phyloP scores from a whole-genome alignment of 805 yeast genomes.

The Sugiyamaella chiloensis region DNA sequence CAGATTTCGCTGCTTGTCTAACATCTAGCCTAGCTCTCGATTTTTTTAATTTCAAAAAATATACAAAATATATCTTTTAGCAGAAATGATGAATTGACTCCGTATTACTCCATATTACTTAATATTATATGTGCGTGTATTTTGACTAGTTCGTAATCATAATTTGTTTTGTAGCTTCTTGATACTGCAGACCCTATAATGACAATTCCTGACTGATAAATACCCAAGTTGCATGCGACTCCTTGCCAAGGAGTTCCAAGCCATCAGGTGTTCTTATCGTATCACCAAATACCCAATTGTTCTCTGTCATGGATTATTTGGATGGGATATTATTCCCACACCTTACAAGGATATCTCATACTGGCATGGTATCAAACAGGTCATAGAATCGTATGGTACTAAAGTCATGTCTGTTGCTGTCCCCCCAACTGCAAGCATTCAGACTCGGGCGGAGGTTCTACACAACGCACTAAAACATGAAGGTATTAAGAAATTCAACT shows the following conservation, averaged over 20 bases:
- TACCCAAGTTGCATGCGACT: neutral
- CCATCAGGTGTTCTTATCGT: constrained; percentile 41
- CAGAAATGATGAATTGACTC: too few relatives aligned
- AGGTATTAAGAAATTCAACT: constrained; percentile 48
- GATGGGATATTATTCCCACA: constrained; percentile 59
- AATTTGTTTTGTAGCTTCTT: too few relatives aligned
- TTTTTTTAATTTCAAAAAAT: too few relatives aligned
- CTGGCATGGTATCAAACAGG: constrained; percentile 76
- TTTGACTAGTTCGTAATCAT: too few relatives aligned
- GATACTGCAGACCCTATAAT: too few relatives aligned
- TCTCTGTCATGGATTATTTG: constrained; percentile 83
- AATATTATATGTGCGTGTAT: too few relatives aligned
- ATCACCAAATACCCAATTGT: constrained; percentile 72
- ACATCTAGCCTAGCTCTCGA: too few relatives aligned
- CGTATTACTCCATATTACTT: too few relatives aligned
- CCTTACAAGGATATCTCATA: constrained; percentile 56
- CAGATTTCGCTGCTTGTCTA: too few relatives aligned
- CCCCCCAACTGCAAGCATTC: constrained; percentile 76
- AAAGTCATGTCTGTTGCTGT: constrained; percentile 70
- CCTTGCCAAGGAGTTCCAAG: constrained; percentile 19
- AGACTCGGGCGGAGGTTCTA: constrained; percentile 59
- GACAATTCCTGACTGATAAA: too few relatives aligned
- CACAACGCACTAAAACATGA: constrained; percentile 46
- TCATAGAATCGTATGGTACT: constrained; percentile 59
- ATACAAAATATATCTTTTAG: too few relatives aligned